These are phyloP conservation scores for Cordyceps cateniannulata DNA, from an alignment of 2,329 filamentous ascomycete species.

Conservation along the genomic window DNA sequence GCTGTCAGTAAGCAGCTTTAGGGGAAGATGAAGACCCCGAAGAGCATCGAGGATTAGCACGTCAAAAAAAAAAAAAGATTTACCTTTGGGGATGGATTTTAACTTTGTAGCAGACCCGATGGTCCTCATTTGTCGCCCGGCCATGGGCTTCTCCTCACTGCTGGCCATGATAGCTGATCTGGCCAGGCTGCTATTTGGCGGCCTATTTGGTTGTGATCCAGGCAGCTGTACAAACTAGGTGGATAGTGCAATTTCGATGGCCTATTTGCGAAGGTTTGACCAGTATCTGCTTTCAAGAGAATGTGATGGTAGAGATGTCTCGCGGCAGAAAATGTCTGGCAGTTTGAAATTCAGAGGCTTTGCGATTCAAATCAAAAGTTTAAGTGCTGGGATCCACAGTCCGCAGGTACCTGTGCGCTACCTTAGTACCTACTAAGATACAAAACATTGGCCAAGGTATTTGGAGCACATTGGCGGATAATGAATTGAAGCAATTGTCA, in stretches of 20 bases:
- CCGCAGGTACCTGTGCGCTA: not conserved
- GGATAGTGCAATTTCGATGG: not conserved
- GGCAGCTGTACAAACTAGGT: not conserved
- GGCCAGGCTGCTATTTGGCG: not conserved
- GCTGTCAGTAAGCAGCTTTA: not conserved
- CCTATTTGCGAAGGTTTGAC: not conserved
- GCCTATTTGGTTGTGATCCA: not conserved
- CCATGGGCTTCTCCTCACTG: not conserved
- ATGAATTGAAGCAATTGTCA: not conserved
- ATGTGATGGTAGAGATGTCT: not conserved
- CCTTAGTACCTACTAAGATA: no score
- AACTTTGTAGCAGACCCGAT: constrained; percentile 25
- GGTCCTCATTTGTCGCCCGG: not conserved
- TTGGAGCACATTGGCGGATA: not conserved
- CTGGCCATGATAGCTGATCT: not conserved
- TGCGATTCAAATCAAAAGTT: not conserved
- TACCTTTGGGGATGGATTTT: constrained; percentile 28
- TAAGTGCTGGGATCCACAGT: not conserved
- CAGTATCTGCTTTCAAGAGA: not conserved
- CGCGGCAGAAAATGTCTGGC: not conserved
- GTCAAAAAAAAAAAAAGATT: not conserved
- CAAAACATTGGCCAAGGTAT: not conserved
- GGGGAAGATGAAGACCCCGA: not conserved
- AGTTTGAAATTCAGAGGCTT: not conserved
- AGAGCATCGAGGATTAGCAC: no score